Evolutionary conservation across 2,329 filamentous ascomycete species (phyloP), one percentile per base, ranked within the genome.

Genomic region (Alternaria sp.): DNA sequence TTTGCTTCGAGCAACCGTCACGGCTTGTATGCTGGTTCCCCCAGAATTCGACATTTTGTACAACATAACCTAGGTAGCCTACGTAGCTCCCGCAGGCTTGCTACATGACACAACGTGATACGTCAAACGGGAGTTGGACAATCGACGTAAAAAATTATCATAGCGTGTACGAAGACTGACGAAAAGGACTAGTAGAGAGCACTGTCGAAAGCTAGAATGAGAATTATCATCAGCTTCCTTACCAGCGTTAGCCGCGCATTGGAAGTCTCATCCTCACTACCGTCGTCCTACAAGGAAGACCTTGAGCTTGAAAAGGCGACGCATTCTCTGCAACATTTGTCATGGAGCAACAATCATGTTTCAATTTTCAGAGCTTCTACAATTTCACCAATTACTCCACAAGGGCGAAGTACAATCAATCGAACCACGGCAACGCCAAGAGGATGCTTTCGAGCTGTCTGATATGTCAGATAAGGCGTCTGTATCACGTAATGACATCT

Each of bases 401-500:
- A 53, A 34, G 5, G 26, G 2, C 26, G 26, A 4, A n/a, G 1
- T 12, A 0, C 34, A 14, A 32, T 43, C 36, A 2, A 41, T 1
- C 12, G 34, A 20, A 14, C 48, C 2, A 14, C 14, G 3, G 3
- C 22, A 26, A 3, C 1, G 44, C 22, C 55, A 18, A 70, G 66
- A 59, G 57, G 55, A 39, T 53, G 65, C 5, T 14, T 44, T 2
- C 49, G 58, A 26, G 7, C 68, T n/a, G 3, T 73, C 28, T 65
- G 73, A 30, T 34, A 61, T 42, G 38, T 75, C 4, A 61, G 61
- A 1, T 65, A 67, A 39, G 65, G 57, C 18, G 12, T 70, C 54
- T 64, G 72, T 43, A 70, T 64, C 1, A 72, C 71, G 14, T 83
- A 82, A 65, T 75, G 78, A 28, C 76, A 80, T 28, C 74, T 84